Evolutionary conservation across 805 yeast genomes (phyloP).

Genomic region (Lachancea sp.): DNA sequence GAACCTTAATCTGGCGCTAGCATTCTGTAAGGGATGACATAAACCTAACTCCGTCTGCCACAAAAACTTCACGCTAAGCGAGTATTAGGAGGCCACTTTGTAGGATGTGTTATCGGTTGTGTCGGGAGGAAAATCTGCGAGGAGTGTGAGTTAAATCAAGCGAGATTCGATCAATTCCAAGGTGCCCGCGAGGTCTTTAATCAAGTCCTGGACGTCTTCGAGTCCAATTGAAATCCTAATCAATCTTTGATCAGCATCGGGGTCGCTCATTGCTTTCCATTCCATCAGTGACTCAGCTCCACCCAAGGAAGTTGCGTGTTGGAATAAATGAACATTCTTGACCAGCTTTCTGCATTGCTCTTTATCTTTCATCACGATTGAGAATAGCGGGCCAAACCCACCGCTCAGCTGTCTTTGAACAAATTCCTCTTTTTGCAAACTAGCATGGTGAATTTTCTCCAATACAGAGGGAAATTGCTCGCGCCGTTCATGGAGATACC

Average conservation of each 20-base stretch:
- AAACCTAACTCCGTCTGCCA: no score
- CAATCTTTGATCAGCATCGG: constrained; percentile 46
- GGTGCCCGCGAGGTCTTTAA: constrained; percentile 64
- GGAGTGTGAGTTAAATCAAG: no score
- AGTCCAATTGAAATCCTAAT: constrained; percentile 76
- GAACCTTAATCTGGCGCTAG: no score
- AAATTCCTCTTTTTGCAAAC: constrained; percentile 65
- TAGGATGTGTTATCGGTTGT: no score
- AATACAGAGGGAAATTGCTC: constrained; percentile 42
- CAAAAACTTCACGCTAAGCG: no score
- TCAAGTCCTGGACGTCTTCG: constrained; percentile 71
- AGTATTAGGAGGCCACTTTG: no score
- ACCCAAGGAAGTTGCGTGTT: constrained; percentile 90
- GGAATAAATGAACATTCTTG: constrained; percentile 57
- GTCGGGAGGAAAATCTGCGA: no score
- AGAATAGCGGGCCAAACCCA: constrained; percentile 69
- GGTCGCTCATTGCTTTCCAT: constrained; percentile 78
- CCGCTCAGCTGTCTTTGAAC: constrained; percentile 61
- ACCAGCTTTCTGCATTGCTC: constrained; percentile 61
- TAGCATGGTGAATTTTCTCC: constrained; percentile 57
- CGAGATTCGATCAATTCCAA: no score
- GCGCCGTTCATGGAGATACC: constrained; percentile 47
- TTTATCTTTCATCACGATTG: constrained; percentile 47
- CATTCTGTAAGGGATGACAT: no score
- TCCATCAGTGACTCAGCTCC: constrained; percentile 88